Evolutionary conservation across 2,329 filamentous ascomycete genomes (phyloP), one percentile per base, ranked within the genome.

Genomic region (Arthrobotrys musiformis): DNA sequence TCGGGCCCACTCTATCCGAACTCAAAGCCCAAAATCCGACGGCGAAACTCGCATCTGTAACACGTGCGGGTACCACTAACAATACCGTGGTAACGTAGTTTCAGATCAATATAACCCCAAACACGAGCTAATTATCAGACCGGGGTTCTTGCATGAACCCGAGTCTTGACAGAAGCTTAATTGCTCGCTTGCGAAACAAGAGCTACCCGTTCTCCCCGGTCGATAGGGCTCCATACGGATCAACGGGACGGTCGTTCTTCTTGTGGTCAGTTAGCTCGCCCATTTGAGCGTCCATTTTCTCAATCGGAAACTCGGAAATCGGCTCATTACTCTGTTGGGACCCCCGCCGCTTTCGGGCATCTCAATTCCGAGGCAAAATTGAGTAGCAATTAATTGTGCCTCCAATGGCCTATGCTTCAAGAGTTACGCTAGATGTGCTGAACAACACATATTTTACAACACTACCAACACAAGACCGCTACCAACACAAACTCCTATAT

Each of bases 1-100:
- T 35, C 58, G 58, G 58, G 9, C 48, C 40, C 40, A 63, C 48
- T 63, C 37, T 2, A 46, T 48, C 58, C 58, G 40, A 19, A 26
- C 24, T 28, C 24, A 4, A 24, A 28, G 17, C 2, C 15, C 17
- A 26, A 19, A 17, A 24, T 30, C 22, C 37, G n/a, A 35, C 30
- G 28, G 28, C 2, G 8, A 37, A 37, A 37, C 30, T 11, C 24
- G 22, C 9, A 19, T 11, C 40, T n/a, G 40, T 35, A n/a, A n/a
- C n/a, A n/a, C n/a, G n/a, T n/a, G n/a, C 30, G 5, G 30, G 30
- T 11, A 35, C 11, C 7, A 22, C 46, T 17, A 7, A 54, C 4
- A 54, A n/a, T 42, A n/a, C 54, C 33, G 26, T n/a, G 54, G 54
- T 60, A 40, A 42, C 54, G 13, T 13, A 40, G 54, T 60, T 28